A percentile compares a stretch with the other conserved stretches of the same genome.
Conservation (phyloP, 2,329 filamentous ascomycete species). For the Dactylonectria macrodidyma region DNA sequence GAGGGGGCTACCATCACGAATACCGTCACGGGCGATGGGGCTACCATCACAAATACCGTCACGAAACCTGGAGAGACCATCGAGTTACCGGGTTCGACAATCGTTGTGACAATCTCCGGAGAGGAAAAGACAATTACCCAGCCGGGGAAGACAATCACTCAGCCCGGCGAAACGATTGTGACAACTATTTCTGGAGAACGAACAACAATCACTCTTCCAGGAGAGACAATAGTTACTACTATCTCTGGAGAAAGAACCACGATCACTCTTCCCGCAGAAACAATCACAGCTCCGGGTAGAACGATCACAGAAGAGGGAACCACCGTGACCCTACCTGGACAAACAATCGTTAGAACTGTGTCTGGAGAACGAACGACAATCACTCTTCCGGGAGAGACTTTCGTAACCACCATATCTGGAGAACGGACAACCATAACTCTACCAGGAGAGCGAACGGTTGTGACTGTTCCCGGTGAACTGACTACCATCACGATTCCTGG, state of each 20-base stretch:
- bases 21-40: neutral
- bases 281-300: neutral
- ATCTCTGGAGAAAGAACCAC: neutral
- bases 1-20: neutral
- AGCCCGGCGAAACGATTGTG: neutral
- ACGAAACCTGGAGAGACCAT: neutral
- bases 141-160: neutral
- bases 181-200: neutral
- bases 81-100: neutral
- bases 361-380: constrained; percentile 9
- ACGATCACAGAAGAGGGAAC: constrained; percentile 12
- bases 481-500: constrained; percentile 6
- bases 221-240: neutral
- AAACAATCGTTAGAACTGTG: constrained; percentile 9
- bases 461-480: constrained; percentile 10
- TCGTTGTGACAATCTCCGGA: neutral
- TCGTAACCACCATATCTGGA: neutral
- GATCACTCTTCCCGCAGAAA: constrained; percentile 6
- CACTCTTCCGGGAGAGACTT: constrained; percentile 1
- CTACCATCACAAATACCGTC: neutral
- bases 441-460: constrained; percentile 3
- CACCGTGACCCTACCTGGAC: neutral
- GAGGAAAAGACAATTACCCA: neutral
- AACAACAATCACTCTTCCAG: constrained; percentile 12
- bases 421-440: constrained; percentile 12